Evolutionary conservation across 2,329 filamentous ascomycete species (phyloP), one percentile per base, ranked within the genome.

Genomic region (Penicillium sumatraense): DNA sequence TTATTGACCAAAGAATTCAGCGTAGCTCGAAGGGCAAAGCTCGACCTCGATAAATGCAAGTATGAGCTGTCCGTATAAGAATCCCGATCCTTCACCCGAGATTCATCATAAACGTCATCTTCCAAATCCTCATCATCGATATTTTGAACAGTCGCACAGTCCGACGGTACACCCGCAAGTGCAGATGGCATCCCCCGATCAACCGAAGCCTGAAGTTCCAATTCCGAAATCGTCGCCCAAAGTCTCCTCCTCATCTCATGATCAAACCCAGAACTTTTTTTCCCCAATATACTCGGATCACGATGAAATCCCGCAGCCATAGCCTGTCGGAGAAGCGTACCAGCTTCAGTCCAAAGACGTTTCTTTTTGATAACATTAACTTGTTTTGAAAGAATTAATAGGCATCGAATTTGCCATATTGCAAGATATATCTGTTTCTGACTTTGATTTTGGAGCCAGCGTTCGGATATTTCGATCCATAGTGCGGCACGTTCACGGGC

Each of bases 271-370:
- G 70, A 72, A 9, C 76, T 72, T 23, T 64, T 61, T 53, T 73
- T 65, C 54, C 72, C 59, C 58, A 74, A 55, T 61, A 74, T 59
- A 5, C 68, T 70, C 0, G 80, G 76, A 45, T 82, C 75, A 16
- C 81, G 75, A 63, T 84, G 81, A 44, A 83, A 68, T 1, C 81
- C 81, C 10, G 76, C 72, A 26, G 79, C 71, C 67, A 84, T 76
- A 35, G 78, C 80, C 33, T 78, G 72, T 14, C 80, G 69, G 6
- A 83, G 57, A 5, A 83, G 57, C 21, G 74, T 76, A 1, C 81
- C 81, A 2, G 75, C 72, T 9, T 76, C 71, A 2, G 78, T 75
- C 80, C 80, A 83, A 13, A 75, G 72, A 27, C 80, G 75, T 65
- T 84, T 83, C 51, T 76, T 65, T 57, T 81, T 82, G 36, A 81